These are phyloP conservation scores for Phytophthora citrophthora DNA, from an alignment of 352 stramenopile genomes.

Conservation along the genomic window DNA sequence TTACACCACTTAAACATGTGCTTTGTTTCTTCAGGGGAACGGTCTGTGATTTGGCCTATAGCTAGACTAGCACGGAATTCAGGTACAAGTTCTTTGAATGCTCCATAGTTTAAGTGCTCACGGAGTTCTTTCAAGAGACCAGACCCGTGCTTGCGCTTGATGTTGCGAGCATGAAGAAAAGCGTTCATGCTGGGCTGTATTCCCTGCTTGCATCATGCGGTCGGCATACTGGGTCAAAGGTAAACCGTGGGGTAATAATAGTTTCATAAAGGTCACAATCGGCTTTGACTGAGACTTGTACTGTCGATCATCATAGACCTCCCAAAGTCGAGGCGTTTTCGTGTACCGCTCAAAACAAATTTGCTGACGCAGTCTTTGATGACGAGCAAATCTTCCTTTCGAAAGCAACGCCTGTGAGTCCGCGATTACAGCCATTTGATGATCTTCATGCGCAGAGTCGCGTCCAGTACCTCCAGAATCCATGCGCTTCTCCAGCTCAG, in stretches of 20 bases:
- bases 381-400: no score
- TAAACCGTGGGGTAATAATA: slow-evolving; percentile 16
- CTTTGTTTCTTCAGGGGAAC: no score
- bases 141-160: slow-evolving; percentile 12
- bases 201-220: background rate
- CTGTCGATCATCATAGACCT: slow-evolving; percentile 1
- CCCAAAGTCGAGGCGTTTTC: slow-evolving; percentile 10
- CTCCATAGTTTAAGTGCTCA: no score
- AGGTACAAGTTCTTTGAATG: no score
- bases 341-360: slow-evolving; percentile 17
- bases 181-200: slow-evolving; percentile 5
- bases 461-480: no score
- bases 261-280: slow-evolving; percentile 12
- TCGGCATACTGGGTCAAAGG: slow-evolving; percentile 3
- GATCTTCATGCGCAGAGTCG: no score
- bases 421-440: background rate
- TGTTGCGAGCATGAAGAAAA: slow-evolving; percentile 3
- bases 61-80: no score
- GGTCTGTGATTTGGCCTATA: no score
- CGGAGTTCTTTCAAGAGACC: no score
- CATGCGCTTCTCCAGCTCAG: no score
- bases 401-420: background rate
- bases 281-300: slow-evolving; percentile 13
- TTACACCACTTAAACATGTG: no score
- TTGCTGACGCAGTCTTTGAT: background rate